Evolutionary conservation across 176 grass and related monocot species (phyloP).

Genomic region (Neostapfia colusana): DNA sequence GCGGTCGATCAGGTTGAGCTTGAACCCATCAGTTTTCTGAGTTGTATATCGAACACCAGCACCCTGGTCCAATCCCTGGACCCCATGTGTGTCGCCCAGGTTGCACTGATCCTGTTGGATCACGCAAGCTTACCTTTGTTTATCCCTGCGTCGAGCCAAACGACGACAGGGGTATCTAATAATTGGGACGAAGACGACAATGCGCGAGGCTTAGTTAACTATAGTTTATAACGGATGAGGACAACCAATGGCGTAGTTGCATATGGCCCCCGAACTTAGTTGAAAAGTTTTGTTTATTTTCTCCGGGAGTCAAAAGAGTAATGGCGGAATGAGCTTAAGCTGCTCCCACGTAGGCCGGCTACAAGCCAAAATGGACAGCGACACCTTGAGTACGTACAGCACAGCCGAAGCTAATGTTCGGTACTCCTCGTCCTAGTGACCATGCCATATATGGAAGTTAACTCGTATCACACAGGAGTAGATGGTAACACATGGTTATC

Average conservation of each 20-base stretch:
- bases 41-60: not conserved
- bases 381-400: constrained; percentile 13
- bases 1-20: not conserved
- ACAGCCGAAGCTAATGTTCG: constrained; percentile 8
- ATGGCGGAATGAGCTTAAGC: not conserved
- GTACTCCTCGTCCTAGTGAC: not conserved
- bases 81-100: constrained; percentile 22
- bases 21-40: not conserved
- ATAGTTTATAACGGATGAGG: not conserved
- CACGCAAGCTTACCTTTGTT: constrained; percentile 25
- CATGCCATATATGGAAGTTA: not conserved
- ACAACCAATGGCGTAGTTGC: not conserved
- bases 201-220: not conserved
- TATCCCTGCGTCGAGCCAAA: not conserved
- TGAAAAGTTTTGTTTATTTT: not conserved
- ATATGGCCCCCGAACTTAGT: constrained; percentile 14
- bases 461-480: not conserved
- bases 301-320: not conserved
- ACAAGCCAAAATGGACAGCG: constrained; percentile 1
- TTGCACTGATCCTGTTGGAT: not conserved
- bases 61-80: constrained; percentile 9
- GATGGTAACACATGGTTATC: not conserved
- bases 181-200: constrained; percentile 10
- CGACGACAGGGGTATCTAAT: constrained; percentile 19
- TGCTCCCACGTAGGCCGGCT: constrained; percentile 2